Evolutionary conservation across 257 asterid genomes (phyloP).

Genomic region (Salvia rosmarinus): DNA sequence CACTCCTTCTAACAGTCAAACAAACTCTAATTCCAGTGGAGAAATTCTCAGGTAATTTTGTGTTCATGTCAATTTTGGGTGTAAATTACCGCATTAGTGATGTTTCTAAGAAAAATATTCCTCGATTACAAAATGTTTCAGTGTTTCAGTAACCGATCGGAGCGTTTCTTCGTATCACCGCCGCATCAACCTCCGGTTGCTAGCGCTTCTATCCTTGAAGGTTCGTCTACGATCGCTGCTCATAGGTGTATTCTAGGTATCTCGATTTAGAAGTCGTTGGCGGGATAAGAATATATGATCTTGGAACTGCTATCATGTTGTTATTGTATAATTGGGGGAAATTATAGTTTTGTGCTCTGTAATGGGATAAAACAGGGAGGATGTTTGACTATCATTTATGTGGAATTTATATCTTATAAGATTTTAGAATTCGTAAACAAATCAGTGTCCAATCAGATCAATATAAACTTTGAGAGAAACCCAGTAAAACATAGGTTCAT

Average conservation of each 20-base stretch:
- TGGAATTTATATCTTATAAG: too few species aligned
- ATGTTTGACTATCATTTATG: too few species aligned
- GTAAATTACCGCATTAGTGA: neutral
- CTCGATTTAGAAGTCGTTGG: too few species aligned
- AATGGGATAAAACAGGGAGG: neutral
- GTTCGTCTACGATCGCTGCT: too few species aligned
- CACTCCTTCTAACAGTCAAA: too few species aligned
- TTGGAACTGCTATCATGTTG: neutral
- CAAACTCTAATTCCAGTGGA: too few species aligned
- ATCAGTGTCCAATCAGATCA: too few species aligned
- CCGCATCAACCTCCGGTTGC: neutral
- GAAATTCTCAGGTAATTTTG: neutral
- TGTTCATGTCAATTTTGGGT: neutral
- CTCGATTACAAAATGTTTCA: neutral
- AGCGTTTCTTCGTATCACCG: neutral
- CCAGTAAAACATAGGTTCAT: neutral
- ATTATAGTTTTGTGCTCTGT: neutral
- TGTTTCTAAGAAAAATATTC: neutral
- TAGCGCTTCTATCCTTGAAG: neutral
- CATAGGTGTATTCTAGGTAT: too few species aligned
- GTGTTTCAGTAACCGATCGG: neutral
- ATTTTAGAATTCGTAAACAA: neutral
- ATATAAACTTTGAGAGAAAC: neutral
- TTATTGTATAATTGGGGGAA: neutral
- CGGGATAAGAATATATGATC: neutral